These are phyloP conservation scores for Pulicaria dysenterica DNA, from an alignment of 129 eudicot genomes.

Conservation along the genomic window DNA sequence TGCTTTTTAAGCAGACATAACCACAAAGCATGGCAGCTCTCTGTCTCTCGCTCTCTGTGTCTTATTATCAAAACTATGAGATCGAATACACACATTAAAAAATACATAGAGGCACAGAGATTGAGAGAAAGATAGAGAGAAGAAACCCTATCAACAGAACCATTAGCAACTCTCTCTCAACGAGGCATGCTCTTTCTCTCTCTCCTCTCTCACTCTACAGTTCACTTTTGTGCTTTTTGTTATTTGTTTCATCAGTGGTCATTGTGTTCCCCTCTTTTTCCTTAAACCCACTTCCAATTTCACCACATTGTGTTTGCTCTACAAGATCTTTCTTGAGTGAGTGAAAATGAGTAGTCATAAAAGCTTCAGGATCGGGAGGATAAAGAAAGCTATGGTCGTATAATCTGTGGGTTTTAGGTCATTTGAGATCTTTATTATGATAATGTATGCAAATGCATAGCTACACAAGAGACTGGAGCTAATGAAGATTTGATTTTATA, in stretches of 20 bases:
- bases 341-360: neutral
- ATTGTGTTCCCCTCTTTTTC: slow-evolving; percentile 30
- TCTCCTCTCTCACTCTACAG: slow-evolving; percentile 17
- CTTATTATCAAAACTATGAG: slow-evolving; percentile 25
- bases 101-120: slow-evolving; percentile 21
- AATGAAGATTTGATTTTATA: slow-evolving; percentile 11
- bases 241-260: slow-evolving; percentile 24
- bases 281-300: slow-evolving; percentile 15
- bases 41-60: slow-evolving; percentile 39
- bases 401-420: no score
- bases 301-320: slow-evolving; percentile 31
- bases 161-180: slow-evolving; percentile 18
- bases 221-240: slow-evolving; percentile 27
- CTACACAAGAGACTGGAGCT: slow-evolving; percentile 8
- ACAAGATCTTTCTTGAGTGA: slow-evolving; percentile 23
- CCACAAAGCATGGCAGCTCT: slow-evolving; percentile 45
- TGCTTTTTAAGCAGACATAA: slow-evolving; percentile 41
- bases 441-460: slow-evolving; percentile 11
- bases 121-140: neutral
- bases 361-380: no score
- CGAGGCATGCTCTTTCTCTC: slow-evolving; percentile 34
- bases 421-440: slow-evolving; percentile 23
- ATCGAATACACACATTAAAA: slow-evolving; percentile 23
- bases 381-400: no score
- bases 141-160: slow-evolving; percentile 19